A percentile compares a stretch with the other conserved stretches of the same genome.
phyloP scores from a whole-genome alignment of 805 yeast species.

The Kockiozyma suomiensis region DNA sequence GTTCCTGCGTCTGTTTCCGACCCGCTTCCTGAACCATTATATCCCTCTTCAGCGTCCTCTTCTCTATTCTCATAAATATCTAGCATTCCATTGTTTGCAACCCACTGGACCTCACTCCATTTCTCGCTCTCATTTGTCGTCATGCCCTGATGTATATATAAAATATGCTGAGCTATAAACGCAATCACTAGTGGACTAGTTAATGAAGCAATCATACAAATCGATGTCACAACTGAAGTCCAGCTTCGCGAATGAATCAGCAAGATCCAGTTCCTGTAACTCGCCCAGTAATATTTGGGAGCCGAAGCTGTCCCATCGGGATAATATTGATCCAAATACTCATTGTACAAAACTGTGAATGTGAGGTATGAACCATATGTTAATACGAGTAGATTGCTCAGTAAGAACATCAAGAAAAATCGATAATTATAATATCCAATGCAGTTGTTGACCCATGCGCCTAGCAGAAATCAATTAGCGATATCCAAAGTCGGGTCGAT shows the following conservation, averaged over 20 bases:
- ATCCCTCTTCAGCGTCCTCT: constrained; percentile 30
- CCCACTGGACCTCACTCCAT: constrained; percentile 66
- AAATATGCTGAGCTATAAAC: constrained; percentile 52
- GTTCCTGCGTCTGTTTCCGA: constrained; percentile 4
- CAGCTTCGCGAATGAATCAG: constrained; percentile 27
- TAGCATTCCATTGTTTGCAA: constrained; percentile 49
- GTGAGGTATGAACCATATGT: constrained; percentile 49
- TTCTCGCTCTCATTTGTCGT: constrained; percentile 75
- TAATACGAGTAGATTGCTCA: constrained; percentile 51
- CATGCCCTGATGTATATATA: constrained; percentile 62
- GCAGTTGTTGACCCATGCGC: constrained; percentile 62
- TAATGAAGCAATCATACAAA: constrained; percentile 50
- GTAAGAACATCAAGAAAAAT: constrained; percentile 61
- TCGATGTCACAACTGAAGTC: constrained; percentile 39
- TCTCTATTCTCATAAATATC: constrained; percentile 37
- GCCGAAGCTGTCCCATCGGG: constrained; percentile 14
- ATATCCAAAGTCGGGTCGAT: not conserved
- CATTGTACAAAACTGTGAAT: constrained; percentile 28
- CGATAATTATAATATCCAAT: constrained; percentile 62
- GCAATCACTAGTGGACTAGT: constrained; percentile 51
- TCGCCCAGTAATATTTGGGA: constrained; percentile 26
- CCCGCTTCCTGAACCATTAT: constrained; percentile 31
- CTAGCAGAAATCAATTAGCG: constrained; percentile 7
- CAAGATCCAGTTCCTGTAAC: constrained; percentile 20
- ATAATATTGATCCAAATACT: constrained; percentile 20